These are phyloP conservation scores for Malassezia slooffiae DNA, from an alignment of 1,284 basidiomycete species.

Conservation along the genomic window DNA sequence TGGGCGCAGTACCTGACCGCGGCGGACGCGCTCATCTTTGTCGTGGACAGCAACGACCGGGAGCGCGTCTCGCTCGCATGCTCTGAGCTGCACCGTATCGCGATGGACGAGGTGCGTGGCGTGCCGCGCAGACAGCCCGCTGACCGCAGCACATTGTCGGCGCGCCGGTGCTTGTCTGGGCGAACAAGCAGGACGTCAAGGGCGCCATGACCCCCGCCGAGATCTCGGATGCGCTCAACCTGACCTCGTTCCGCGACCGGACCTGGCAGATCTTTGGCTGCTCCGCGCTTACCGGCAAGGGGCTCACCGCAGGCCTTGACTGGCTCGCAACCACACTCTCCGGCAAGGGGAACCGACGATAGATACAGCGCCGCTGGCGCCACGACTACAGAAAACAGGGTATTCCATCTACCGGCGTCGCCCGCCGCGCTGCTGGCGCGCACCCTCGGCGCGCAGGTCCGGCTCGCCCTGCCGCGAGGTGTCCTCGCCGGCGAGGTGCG, in stretches of 20 bases:
- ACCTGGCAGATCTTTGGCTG: conserved; percentile 53
- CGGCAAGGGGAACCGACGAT: not conserved
- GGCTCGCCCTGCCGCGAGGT: conserved; percentile 60
- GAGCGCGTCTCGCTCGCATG: conserved; percentile 49
- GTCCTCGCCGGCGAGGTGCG: conserved; percentile 87
- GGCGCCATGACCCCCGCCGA: conserved; percentile 49
- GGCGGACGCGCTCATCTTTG: conserved; percentile 50
- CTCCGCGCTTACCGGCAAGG: conserved; percentile 49
- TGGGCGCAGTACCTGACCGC: conserved; percentile 50
- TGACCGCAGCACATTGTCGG: conserved; percentile 42
- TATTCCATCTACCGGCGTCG: too few species aligned
- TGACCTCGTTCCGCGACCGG: conserved; percentile 50
- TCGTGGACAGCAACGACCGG: conserved; percentile 51
- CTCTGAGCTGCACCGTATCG: conserved; percentile 49
- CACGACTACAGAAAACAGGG: too few species aligned
- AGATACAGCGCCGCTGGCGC: too few species aligned
- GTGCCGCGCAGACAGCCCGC: not conserved
- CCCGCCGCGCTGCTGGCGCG: conserved; percentile 53
- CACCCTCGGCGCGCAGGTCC: conserved; percentile 57
- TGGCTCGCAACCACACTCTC: conserved; percentile 28
- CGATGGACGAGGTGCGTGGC: conserved; percentile 30
- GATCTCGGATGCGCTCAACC: conserved; percentile 49
- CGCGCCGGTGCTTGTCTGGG: conserved; percentile 50
- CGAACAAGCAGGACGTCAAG: conserved; percentile 52
- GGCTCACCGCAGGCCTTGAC: conserved; percentile 38